Percentiles rank a stretch among this genome's conserved stretches.
Conservation (phyloP, 2,329 filamentous ascomycete species). For the Pseudocercospora vitis region DNA sequence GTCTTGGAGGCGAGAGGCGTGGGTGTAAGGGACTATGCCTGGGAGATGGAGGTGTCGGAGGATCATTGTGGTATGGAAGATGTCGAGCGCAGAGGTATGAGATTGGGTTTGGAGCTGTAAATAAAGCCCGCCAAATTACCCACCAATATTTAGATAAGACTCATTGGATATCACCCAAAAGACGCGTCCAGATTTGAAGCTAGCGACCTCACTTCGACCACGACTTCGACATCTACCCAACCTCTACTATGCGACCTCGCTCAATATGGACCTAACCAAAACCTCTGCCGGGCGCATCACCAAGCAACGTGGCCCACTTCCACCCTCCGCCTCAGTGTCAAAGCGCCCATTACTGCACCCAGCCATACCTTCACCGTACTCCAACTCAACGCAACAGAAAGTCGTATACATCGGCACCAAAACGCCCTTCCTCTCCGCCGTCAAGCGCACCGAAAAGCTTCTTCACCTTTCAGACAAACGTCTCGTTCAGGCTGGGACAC, state of each 20-base stretch:
- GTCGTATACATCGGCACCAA: conserved; percentile 65
- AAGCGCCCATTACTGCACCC: conserved; percentile 62
- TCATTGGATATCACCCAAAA: too few relatives aligned
- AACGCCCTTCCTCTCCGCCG: conserved; percentile 67
- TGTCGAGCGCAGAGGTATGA: too few relatives aligned
- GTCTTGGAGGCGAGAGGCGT: conserved; percentile 58
- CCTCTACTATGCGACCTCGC: neutral
- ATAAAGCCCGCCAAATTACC: too few relatives aligned
- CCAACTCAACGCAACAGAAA: conserved; percentile 52
- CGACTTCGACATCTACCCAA: neutral
- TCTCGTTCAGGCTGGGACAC: conserved; percentile 43
- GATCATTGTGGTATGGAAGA: conserved; percentile 42
- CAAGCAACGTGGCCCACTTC: conserved; percentile 9
- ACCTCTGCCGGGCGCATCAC: neutral
- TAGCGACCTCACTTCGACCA: neutral
- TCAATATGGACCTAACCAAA: conserved; percentile 5
- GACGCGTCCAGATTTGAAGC: neutral
- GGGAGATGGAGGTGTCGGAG: conserved; percentile 63
- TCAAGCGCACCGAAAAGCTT: conserved; percentile 64
- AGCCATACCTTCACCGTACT: conserved; percentile 55
- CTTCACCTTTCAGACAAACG: conserved; percentile 59
- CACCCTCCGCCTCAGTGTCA: conserved; percentile 42
- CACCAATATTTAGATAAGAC: neutral
- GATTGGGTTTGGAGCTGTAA: conserved; percentile 6
- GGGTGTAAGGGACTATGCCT: conserved; percentile 54